Percentiles rank a stretch among this genome's conserved stretches.
These are phyloP conservation scores for Blastomyces gilchristii DNA, from an alignment of 2,329 filamentous ascomycete genomes.

Conservation along the genomic window DNA sequence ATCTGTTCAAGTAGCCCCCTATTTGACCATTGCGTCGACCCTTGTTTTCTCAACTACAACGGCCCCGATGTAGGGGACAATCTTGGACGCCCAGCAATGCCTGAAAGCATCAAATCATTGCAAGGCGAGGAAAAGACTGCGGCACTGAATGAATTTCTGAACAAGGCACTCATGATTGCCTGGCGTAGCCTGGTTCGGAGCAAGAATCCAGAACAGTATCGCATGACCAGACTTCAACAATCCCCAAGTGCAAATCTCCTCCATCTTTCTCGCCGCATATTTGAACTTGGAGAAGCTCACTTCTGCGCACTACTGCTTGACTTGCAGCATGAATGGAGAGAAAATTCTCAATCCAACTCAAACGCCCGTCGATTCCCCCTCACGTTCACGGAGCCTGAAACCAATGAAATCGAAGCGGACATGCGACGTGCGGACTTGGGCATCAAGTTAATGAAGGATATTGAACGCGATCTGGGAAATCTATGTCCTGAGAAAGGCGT, in stretches of 20 bases:
- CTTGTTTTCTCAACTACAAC: slow-evolving; percentile 20
- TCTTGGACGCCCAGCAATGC: slow-evolving; percentile 13
- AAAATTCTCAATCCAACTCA: background rate
- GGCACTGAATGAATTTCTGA: background rate
- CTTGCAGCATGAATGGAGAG: background rate
- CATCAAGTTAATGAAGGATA: background rate
- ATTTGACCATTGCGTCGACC: slow-evolving; percentile 21
- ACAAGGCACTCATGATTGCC: slow-evolving; percentile 8
- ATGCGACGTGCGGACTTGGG: background rate
- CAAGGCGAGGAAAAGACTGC: slow-evolving; percentile 1
- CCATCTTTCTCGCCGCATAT: slow-evolving; percentile 5
- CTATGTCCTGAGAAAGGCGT: slow-evolving; percentile 10
- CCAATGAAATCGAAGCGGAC: background rate
- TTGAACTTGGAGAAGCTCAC: slow-evolving; percentile 5
- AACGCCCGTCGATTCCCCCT: background rate
- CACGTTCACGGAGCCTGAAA: background rate
- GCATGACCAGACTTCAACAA: slow-evolving; percentile 4
- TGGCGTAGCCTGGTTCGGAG: slow-evolving; percentile 5
- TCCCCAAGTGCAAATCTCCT: slow-evolving; percentile 4
- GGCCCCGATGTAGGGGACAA: slow-evolving; percentile 22
- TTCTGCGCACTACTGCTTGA: background rate
- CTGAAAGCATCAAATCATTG: slow-evolving; percentile 5
- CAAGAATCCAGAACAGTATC: slow-evolving; percentile 5
- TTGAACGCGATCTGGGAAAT: background rate
- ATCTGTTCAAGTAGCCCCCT: slow-evolving; percentile 23